Conservation (phyloP, 441 rosid species). For the Sinapis alba region DNA sequence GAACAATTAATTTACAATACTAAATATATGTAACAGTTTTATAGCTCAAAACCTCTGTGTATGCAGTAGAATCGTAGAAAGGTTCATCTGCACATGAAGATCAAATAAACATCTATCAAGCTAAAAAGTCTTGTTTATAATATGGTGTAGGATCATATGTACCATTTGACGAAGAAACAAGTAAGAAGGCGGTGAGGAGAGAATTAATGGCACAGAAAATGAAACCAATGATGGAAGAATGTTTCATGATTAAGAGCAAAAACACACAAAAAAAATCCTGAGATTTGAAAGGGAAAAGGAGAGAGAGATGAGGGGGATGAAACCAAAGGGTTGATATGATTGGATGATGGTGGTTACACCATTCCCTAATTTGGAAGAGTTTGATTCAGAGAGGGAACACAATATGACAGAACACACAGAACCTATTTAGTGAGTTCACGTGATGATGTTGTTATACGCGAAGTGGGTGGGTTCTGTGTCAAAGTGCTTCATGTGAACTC, state of each 20-base stretch:
- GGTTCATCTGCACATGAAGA: conserved; percentile 50
- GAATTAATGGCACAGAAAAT: conserved; percentile 28
- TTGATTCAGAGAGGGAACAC: conserved; percentile 19
- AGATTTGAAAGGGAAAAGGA: conserved; percentile 7
- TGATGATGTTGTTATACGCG: conserved; percentile 28
- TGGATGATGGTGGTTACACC: neutral
- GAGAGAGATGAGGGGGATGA: conserved; percentile 6
- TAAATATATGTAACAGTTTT: neutral
- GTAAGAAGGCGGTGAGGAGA: conserved; percentile 32
- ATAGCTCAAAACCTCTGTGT: conserved; percentile 51
- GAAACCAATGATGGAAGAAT: conserved; percentile 6
- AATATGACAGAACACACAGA: conserved; percentile 26
- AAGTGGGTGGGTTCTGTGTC: conserved; percentile 9
- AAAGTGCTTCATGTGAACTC: conserved; percentile 23
- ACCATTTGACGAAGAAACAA: conserved; percentile 48
- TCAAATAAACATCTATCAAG: neutral
- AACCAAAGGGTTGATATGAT: conserved; percentile 6
- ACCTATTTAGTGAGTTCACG: conserved; percentile 37
- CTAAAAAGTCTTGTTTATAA: no score
- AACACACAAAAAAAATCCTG: conserved; percentile 2
- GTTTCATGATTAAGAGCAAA: conserved; percentile 28
- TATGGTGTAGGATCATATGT: no score
- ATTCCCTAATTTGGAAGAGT: conserved; percentile 22
- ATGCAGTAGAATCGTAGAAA: conserved; percentile 68
- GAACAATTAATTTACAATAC: neutral